Evolutionary conservation across 768 basidiomycete species (phyloP), one percentile per base, ranked within the genome.

Genomic region (Kwoniella mangroviensis): DNA sequence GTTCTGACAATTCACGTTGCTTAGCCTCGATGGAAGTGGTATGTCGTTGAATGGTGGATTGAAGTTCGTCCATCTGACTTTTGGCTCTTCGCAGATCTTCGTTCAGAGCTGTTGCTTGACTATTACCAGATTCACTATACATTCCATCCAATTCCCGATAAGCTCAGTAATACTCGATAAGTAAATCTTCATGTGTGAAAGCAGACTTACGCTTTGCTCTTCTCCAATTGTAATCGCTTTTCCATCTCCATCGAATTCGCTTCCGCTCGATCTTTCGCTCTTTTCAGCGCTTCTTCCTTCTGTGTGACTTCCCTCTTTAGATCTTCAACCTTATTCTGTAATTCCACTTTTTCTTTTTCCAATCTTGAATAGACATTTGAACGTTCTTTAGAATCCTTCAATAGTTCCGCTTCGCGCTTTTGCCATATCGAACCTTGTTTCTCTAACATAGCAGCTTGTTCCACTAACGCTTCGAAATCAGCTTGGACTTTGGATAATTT

Each of bases 391-490:
- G 92, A 83, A 63, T 90, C 87, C 26, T 86, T 87, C 5, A 84
- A 77, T 4, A 94, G 85, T 65, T 90, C 90, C 0, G 79, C 82
- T 81, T 98, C 94, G 61, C 88, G 85, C 41, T 81, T 80, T 40
- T 83, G 84, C 90, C 90, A 91, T 17, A 87, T 86, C 66, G 88
- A 87, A 77, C 91, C 89, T 75, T 93, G 90, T 69, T 85, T 83
- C 84, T 98, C 95, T 43, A 96, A 84, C 0, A 90, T 87, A 7
- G 92, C 90, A 28, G 95, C 87, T 79, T 94, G 93, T 72, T 93
- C 90, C 0, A 92, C 91, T n/a, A 79, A 61, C n/a, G 66, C 69
- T 17, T 77, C 75, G 15, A 67, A 71, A 42, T 80, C 75, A 22
- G 55, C 51, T 54, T 73, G 72, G 4, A 75, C 51, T 42, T 71